Evolutionary conservation across 306 rosid species (phyloP).

Genomic region (Pueraria montana): DNA sequence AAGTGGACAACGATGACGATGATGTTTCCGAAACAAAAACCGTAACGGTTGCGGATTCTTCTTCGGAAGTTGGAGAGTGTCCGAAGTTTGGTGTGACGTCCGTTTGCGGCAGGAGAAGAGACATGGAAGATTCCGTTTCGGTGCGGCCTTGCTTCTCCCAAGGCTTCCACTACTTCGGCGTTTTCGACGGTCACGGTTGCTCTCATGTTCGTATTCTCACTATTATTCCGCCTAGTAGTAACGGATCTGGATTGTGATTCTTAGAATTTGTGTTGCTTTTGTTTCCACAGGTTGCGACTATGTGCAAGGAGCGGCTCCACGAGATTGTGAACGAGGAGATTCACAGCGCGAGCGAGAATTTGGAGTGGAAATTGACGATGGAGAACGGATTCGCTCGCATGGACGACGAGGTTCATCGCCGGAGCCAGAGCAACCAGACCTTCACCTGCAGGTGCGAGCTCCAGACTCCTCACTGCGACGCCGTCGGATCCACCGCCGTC

Average conservation of each 20-base stretch:
- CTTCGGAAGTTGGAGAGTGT: neutral
- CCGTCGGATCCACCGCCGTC: constrained; percentile 95
- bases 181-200: constrained; percentile 99
- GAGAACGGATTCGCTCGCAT: constrained; percentile 51
- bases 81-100: constrained; percentile 77
- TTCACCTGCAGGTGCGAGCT: constrained; percentile 59
- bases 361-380: constrained; percentile 43
- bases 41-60: neutral
- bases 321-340: constrained; percentile 51
- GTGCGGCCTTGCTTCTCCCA: constrained; percentile 54
- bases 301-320: constrained; percentile 56
- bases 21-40: neutral
- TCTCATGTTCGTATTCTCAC: constrained; percentile 60
- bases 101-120: constrained; percentile 90
- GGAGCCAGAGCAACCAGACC: constrained; percentile 35
- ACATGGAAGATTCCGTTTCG: constrained; percentile 91
- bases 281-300: constrained; percentile 45
- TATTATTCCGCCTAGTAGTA: neutral
- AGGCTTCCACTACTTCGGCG: constrained; percentile 70
- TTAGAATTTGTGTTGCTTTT: neutral
- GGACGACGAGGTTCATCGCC: constrained; percentile 56
- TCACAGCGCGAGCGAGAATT: neutral
- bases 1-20: neutral
- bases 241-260: neutral
- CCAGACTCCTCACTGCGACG: constrained; percentile 81